Evolutionary conservation across 2,329 filamentous ascomycete genomes (phyloP), one percentile per base, ranked within the genome.

Genomic region (Saccharata proteae): DNA sequence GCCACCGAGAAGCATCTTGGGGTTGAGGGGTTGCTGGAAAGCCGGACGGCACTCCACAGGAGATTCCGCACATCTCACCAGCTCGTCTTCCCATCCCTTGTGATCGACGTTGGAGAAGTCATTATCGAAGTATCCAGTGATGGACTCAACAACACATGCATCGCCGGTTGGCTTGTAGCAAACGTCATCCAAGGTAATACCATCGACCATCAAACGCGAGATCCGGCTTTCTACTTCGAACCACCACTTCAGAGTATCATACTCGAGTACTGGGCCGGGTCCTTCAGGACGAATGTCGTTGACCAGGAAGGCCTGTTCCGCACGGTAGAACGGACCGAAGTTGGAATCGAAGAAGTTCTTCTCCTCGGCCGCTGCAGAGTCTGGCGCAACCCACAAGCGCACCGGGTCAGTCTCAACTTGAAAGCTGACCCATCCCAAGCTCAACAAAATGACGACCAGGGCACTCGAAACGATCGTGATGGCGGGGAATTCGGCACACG

Each of bases 321-420:
- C 80, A 23, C 90, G 80, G 58, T 90, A 98, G 49, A 98, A 98
- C 0, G 88, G 85, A 0, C 90, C 92, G 51, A 98, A 98, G 44
- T 84, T 85, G 20, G 71, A 55, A 51, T 98, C 92, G 42, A 96
- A 98, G 51, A 92, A 98, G 2, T 71, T 70, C 60, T 98, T 98
- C 52, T 98, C 88, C 50, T 84, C 71, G 0, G 90, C 90, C 13
- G 92, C 88, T 29, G 77, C 73, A 4, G 90, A 96, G 6, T 80
- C 80, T 6, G 90, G 90, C 45, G 88, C 86, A n/a, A 98, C 90
- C 90, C 90, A 98, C 6, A 98, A 64, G 28, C 81, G 76, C 8
- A 92, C 90, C 5, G 90, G 90, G 39, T 96, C 80, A 14, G 68
- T 81, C 55, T 96, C 90, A 20, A 98, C 67, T n/a, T 81, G 69